Percentiles rank a stretch among this genome's conserved stretches.
Conservation (phyloP, 371 early-diverging fungal species). For the Paraphysoderma sedebokerense region DNA sequence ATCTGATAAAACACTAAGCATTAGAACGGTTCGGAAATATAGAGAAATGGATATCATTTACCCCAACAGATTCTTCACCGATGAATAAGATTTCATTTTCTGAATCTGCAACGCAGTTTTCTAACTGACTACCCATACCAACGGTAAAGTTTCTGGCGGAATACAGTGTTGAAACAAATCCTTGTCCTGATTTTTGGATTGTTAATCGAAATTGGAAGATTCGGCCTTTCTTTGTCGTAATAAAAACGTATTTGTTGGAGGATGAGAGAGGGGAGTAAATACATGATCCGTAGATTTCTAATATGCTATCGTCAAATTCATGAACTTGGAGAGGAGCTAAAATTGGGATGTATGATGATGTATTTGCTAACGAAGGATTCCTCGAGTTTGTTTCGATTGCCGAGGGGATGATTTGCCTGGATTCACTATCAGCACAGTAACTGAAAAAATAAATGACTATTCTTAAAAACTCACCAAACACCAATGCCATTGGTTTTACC, state of each 20-base stretch:
- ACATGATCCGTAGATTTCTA: not conserved
- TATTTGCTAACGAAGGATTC: not conserved
- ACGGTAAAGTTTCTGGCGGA: not conserved
- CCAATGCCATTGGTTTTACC: not conserved
- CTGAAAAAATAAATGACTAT: not conserved
- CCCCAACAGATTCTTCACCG: not conserved
- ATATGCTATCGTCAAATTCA: not conserved
- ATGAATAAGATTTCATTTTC: not conserved
- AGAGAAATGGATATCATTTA: too few species aligned
- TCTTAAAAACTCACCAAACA: not conserved
- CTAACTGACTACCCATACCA: not conserved
- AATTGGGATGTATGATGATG: not conserved
- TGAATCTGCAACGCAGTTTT: not conserved
- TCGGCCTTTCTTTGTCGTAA: not conserved
- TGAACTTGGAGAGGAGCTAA: not conserved
- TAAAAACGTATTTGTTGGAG: not conserved
- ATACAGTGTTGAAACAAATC: not conserved
- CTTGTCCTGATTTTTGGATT: not conserved
- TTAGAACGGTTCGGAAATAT: too few species aligned
- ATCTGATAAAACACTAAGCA: not conserved
- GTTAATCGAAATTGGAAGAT: not conserved
- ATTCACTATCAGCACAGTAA: not conserved
- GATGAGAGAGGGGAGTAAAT: too few species aligned
- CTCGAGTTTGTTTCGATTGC: not conserved
- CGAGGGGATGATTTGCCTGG: not conserved